Base-by-base conservation (phyloP, 176 grass and related monocot genomes). In the Triticum urartu region DNA sequence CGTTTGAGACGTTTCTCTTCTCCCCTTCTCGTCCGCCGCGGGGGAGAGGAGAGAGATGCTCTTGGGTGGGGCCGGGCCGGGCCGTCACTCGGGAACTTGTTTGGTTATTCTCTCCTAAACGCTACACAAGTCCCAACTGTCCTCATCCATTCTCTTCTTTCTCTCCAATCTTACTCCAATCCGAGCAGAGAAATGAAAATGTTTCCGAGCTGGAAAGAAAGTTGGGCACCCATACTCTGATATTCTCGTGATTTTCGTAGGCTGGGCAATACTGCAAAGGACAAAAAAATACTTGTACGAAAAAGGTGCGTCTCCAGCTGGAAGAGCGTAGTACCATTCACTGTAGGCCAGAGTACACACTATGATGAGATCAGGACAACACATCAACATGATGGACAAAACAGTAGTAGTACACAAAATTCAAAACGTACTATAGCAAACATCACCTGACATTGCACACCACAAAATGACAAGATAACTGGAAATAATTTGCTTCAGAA, bases 1-100 rank as follows among this genome's bases (percentile, higher is more conserved):
- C 18, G 24, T 48, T 76, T 64, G 58, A 48, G 70, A 84, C 71
- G 70, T 69, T 81, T 81, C 43, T 39, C 39, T 81, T 81, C 43
- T 39, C 39, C 13, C 36, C 40, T 59, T 59, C 18, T 40, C 35
- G 24, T 13, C 28, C 18, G 24, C 43, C 11, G 18, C 11, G 30
- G 43, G 33, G 80, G 7, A 21, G 14, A 58, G 18, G 18, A 65
- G n/a, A n/a, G 61, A 80, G 56, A 21, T 59, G 56, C 42, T 52
- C 60, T 39, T 72, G 39, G 3, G 21, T 68, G 42, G 42, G 12
- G 56, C 20, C 17, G 36, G 36, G 1, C 36, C 36, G 50, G 15
- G 25, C 72, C 36, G 30, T 7, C n/a, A 5, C 14, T 52, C 59
- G 30, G 68, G 26, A 34, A 13, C 39, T 73, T 30, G 28, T 30